Conservation (phyloP, 1,284 basidiomycete genomes). For the Moesziomyces antarcticus region DNA sequence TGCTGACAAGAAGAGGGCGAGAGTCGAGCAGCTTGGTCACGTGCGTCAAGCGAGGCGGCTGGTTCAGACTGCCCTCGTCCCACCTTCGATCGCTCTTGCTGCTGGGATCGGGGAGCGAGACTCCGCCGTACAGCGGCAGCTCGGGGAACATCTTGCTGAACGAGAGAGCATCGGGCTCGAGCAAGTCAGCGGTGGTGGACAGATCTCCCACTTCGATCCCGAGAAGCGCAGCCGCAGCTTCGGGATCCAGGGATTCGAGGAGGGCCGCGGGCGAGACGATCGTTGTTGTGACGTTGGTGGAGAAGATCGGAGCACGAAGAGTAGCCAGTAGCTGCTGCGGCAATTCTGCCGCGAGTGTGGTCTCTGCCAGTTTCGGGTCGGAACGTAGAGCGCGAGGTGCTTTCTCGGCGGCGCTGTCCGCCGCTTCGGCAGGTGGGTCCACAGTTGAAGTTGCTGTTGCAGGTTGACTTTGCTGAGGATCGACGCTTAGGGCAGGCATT, state of each 20-base stretch:
- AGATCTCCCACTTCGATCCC: constrained; percentile 49
- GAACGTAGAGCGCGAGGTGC: constrained; percentile 23
- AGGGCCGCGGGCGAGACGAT: constrained; percentile 57
- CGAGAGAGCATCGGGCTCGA: constrained; percentile 50
- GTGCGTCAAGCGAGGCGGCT: constrained; percentile 68
- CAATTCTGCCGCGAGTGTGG: constrained; percentile 57
- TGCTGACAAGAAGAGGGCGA: constrained; percentile 72
- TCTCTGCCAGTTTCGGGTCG: constrained; percentile 40
- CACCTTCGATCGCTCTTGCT: constrained; percentile 70
- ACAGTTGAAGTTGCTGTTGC: constrained; percentile 1
- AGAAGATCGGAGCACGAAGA: constrained; percentile 64
- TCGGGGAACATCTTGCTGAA: constrained; percentile 70
- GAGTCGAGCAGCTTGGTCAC: constrained; percentile 72
- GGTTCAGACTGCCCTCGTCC: constrained; percentile 68
- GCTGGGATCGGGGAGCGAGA: constrained; percentile 32
- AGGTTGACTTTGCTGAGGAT: background rate
- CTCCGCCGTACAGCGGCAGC: constrained; percentile 69
- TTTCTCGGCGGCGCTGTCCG: constrained; percentile 4
- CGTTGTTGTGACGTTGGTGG: constrained; percentile 55
- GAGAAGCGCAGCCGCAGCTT: constrained; percentile 53
- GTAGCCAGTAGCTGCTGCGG: constrained; percentile 58
- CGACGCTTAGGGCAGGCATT: constrained; percentile 43
- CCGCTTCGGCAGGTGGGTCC: background rate
- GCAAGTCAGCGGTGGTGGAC: constrained; percentile 33
- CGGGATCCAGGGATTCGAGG: constrained; percentile 53